Percentiles rank a stretch among this genome's conserved stretches.
Conservation (phyloP, 768 basidiomycete species). For the Suillus tomentosus region DNA sequence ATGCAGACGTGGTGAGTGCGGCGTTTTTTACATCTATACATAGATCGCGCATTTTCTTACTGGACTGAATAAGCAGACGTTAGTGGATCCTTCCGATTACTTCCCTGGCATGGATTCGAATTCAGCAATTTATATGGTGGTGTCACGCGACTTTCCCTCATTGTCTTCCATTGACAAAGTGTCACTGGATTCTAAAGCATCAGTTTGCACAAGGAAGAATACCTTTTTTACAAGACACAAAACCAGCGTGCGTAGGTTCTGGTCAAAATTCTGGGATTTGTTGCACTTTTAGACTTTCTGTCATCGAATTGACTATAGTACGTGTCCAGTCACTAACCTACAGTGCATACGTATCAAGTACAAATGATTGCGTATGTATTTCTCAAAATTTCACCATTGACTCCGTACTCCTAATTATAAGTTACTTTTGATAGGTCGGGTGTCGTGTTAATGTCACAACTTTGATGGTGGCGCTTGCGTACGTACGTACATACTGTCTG, state of each 20-base stretch:
- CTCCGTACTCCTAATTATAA: background rate
- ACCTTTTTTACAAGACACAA: background rate
- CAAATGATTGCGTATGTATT: background rate
- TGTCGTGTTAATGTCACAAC: background rate
- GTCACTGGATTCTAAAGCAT: background rate
- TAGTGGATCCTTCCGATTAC: background rate
- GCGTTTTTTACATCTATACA: background rate
- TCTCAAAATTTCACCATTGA: background rate
- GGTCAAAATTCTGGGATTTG: background rate
- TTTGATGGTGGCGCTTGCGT: background rate
- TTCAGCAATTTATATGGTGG: background rate
- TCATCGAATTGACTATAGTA: background rate
- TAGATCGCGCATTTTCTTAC: conserved; percentile 1
- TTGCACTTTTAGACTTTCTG: background rate
- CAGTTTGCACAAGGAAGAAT: background rate
- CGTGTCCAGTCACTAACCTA: background rate
- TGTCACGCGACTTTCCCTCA: background rate
- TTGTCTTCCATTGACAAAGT: background rate
- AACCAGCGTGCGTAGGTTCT: background rate
- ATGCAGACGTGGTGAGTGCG: conserved; percentile 2
- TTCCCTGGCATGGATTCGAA: background rate
- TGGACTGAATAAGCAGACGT: background rate
- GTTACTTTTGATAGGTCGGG: background rate
- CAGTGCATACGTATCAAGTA: background rate
- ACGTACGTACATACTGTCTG: background rate